Percentiles rank a stretch among this genome's conserved stretches.
These are phyloP conservation scores for Escallonia rubra DNA, from an alignment of 129 eudicot species.

Conservation along the genomic window DNA sequence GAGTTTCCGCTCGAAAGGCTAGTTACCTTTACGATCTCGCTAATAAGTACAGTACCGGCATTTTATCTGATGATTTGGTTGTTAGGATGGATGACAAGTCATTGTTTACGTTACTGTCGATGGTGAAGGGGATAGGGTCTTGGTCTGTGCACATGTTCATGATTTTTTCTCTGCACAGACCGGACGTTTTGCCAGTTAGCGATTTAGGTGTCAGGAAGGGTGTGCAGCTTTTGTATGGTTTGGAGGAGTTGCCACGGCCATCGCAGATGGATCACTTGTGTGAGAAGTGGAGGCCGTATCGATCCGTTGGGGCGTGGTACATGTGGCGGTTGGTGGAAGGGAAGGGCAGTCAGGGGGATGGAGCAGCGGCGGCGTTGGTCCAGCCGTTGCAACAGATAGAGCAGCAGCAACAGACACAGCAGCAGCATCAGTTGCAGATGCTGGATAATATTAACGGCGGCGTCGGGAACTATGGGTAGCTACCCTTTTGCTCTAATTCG, in stretches of 20 bases:
- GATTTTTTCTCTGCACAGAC: constrained; percentile 86
- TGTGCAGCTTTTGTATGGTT: constrained; percentile 61
- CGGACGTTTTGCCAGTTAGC: constrained; percentile 86
- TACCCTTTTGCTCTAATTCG: constrained; percentile 2
- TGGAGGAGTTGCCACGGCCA: constrained; percentile 88
- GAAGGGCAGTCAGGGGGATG: constrained; percentile 41
- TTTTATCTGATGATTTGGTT: constrained; percentile 57
- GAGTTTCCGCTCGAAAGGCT: constrained; percentile 83
- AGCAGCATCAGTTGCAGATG: constrained; percentile 67
- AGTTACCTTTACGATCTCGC: constrained; percentile 78
- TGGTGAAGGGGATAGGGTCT: constrained; percentile 96
- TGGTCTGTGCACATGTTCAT: constrained; percentile 99
- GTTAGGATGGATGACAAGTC: constrained; percentile 92
- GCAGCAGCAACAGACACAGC: constrained; percentile 16
- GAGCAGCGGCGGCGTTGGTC: constrained; percentile 24
- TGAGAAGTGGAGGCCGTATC: constrained; percentile 89
- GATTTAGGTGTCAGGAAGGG: constrained; percentile 95
- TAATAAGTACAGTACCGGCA: constrained; percentile 71
- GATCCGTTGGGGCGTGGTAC: constrained; percentile 95
- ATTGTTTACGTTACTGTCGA: constrained; percentile 75
- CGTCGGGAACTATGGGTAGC: constrained; percentile 79
- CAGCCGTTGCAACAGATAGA: constrained; percentile 42
- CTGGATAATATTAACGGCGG: constrained; percentile 81
- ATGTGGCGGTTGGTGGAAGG: constrained; percentile 95
- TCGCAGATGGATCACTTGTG: constrained; percentile 93